Percentiles rank a stretch among this genome's conserved stretches.
phyloP scores from a whole-genome alignment of 2,329 filamentous ascomycete genomes.

The Beauveria caledonica region DNA sequence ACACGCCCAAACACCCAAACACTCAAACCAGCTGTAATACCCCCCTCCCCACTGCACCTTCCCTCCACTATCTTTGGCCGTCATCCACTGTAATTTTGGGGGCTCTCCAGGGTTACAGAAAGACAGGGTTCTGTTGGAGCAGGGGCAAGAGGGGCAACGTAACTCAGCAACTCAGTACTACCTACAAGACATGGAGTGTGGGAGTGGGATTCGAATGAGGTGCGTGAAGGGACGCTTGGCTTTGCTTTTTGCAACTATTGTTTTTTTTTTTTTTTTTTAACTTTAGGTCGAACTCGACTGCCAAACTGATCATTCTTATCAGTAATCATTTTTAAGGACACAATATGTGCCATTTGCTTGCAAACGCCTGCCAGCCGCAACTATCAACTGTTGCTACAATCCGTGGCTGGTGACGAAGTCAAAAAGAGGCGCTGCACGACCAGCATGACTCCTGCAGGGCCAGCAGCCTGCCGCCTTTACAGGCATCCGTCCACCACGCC shows the following conservation, averaged over 20 bases:
- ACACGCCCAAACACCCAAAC: background rate
- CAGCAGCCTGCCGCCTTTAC: background rate
- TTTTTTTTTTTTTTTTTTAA: background rate
- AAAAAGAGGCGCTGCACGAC: background rate
- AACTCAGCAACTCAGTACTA: no score
- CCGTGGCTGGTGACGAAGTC: background rate
- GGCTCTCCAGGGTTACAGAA: background rate
- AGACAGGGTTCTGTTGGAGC: background rate
- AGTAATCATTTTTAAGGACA: no score
- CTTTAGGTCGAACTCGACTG: background rate
- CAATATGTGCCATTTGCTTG: background rate
- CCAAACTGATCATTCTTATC: background rate
- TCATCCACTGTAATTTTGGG: background rate
- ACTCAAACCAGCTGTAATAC: background rate
- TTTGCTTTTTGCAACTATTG: background rate
- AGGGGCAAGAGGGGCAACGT: background rate
- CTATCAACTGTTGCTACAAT: background rate
- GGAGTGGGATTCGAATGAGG: no score
- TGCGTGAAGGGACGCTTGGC: no score
- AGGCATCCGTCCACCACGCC: background rate
- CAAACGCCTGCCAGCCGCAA: background rate
- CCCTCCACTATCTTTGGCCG: background rate
- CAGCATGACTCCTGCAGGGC: slow-evolving; percentile 6
- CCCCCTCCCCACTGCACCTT: background rate
- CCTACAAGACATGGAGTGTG: no score